Base-by-base conservation (phyloP, 2,329 filamentous ascomycete genomes). In the Scedosporium apiospermum region DNA sequence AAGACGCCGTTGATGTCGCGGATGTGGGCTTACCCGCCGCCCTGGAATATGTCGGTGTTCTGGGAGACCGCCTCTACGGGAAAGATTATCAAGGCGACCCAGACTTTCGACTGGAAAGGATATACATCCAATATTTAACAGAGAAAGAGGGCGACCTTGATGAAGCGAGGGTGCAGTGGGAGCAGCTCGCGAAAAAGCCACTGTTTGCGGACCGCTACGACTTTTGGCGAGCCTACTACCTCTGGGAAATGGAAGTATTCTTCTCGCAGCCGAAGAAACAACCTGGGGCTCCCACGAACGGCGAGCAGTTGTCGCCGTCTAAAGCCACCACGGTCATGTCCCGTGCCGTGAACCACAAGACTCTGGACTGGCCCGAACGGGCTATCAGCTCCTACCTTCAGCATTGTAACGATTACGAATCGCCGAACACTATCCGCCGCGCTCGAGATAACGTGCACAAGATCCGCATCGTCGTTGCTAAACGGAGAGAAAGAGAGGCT, bases 151-250 rank as follows among this genome's bases (percentile, higher is more conserved):
- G 87, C 27, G 88, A 90, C 49, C 78, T 90, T 61, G 85, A 91
- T 21, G 88, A 88, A 63, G 95, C 93, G 2, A 85, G 95, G 46
- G 81, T 82, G 16, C 84, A 89, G 58, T 98, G 91, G 86, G 86
- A 89, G 66, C 83, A 84, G 18, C 80, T 98, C 34, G 82, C 80
- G 3, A 72, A 84, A 23, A 77, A 84, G n/a, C 79, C 82, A 18
- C 85, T 85, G 3, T 77, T 91, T 63, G 86, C 87, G 34, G 85
- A 91, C 68, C 93, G 87, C 68, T 92, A 93, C 70, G 91, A 96
- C 68, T 98, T 98, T 72, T 99, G 95, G 95, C 82, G 93, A 62
- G 86, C 88, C 53, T 97, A 91, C 74, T 97, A 97, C 74, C 81
- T 88, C 61, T 98, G 92, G 89, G 95, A 98, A 75, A 88, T 98